Conservation (phyloP, 441 rosid genomes). For the Euphorbia celastroides region DNA sequence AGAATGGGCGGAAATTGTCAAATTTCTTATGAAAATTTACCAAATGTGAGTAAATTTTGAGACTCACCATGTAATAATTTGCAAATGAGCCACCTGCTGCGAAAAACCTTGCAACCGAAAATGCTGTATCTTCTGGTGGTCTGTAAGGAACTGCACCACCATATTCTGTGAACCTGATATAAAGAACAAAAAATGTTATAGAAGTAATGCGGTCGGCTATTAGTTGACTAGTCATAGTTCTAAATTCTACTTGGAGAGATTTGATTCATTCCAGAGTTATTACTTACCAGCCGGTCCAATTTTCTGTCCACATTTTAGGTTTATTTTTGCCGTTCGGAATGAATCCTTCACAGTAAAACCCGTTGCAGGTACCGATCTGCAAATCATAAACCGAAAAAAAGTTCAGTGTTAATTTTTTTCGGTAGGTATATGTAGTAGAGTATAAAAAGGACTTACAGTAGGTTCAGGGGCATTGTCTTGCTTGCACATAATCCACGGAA, state of each 20-base stretch:
- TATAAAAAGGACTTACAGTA: slow-evolving; percentile 38
- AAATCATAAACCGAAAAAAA: slow-evolving; percentile 4
- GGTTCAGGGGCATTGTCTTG: slow-evolving; percentile 97
- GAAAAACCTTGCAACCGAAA: slow-evolving; percentile 82
- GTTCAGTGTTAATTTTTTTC: no score
- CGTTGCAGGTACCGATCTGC: slow-evolving; percentile 94
- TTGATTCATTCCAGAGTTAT: no score
- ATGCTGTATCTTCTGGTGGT: slow-evolving; percentile 91
- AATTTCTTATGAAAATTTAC: not conserved
- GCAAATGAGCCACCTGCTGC: slow-evolving; percentile 86
- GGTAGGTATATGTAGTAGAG: no score
- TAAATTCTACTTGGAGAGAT: no score
- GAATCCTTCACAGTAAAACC: slow-evolving; percentile 84
- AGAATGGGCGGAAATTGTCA: not conserved
- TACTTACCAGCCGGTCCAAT: slow-evolving; percentile 95
- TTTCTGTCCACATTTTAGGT: slow-evolving; percentile 98
- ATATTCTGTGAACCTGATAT: slow-evolving; percentile 71
- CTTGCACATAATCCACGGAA: slow-evolving; percentile 99
- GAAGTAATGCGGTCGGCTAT: no score
- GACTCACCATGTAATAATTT: slow-evolving; percentile 83
- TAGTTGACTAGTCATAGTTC: no score
- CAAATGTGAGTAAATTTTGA: not conserved
- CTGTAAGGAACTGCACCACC: slow-evolving; percentile 86
- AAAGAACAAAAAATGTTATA: not conserved
- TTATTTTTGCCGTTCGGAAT: slow-evolving; percentile 75